Conservation (phyloP, 805 yeast species). For the Babjeviella inositovora region DNA sequence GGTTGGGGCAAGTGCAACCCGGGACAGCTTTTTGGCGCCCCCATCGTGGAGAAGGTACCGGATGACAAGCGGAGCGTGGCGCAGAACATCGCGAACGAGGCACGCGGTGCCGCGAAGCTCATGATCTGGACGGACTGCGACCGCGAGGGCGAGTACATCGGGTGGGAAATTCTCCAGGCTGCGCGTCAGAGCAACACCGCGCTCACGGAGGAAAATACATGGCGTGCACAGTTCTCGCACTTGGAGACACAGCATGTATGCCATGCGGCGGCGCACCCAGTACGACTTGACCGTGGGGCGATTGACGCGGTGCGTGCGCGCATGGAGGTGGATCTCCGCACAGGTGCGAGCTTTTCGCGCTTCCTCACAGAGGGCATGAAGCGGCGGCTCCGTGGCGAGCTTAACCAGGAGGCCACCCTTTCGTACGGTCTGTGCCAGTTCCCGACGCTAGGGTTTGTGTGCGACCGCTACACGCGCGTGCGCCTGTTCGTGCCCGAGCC, state of each 20-base stretch:
- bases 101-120: constrained; percentile 37
- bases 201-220: constrained; percentile 29
- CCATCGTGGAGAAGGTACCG: constrained; percentile 23
- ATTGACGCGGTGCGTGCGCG: constrained; percentile 80
- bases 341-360: constrained; percentile 84
- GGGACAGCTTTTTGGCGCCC: constrained; percentile 55
- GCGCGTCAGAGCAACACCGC: constrained; percentile 35
- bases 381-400: constrained; percentile 8
- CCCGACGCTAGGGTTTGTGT: constrained; percentile 93
- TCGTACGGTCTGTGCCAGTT: constrained; percentile 94
- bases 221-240: constrained; percentile 80
- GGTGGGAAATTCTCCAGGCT: constrained; percentile 63
- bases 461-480: constrained; percentile 73
- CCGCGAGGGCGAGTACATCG: constrained; percentile 90
- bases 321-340: constrained; percentile 73
- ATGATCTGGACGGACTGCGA: constrained; percentile 99
- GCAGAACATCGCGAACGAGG: constrained; percentile 52
- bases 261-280: constrained; percentile 60
- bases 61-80: constrained; percentile 32
- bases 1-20: constrained; percentile 58
- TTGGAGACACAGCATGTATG: constrained; percentile 61
- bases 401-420: constrained; percentile 16
- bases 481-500: constrained; percentile 57
- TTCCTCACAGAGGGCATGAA: constrained; percentile 46
- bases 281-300: constrained; percentile 41